Base-by-base conservation (phyloP, 805 yeast species). In the Clavispora vitiphila region DNA sequence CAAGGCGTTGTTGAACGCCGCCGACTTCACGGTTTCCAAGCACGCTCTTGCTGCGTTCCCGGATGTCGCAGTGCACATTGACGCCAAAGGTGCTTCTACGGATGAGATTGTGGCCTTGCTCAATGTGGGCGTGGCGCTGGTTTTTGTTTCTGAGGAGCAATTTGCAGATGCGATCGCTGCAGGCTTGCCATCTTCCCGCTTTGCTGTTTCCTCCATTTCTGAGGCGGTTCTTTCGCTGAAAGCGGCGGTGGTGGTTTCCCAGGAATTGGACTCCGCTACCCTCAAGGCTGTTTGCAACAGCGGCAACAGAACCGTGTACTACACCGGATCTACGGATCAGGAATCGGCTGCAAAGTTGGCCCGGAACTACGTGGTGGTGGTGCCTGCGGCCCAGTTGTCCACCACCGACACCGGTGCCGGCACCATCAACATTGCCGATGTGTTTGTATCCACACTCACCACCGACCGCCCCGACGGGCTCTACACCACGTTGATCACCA, bases 401-500 rank as follows among this genome's bases (percentile, higher is more conserved):
- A 60, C 61, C n/a, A 34, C 46, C 43, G 57, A 50, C 21, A 46
- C 48, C 3, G 49, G 51, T 5, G 21, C 35, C 4, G 51, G 46
- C 15, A 56, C 60, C 38, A 50, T 69, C 21, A 62, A 76, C 18
- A 53, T 76, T 27, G 61, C 74, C 9, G 67, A 67, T 25, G 55
- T 79, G 21, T 64, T 86, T 41, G 54, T 76, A 16, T 64, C 78
- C 10, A 62, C 78, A 1, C 64, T 86, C 49, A 72, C 71, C 18
- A 84, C 96, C 3, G 99, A 93, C 62, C 81, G 99, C 56, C 68
- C 74, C 5, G 99, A 93, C 61, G 91, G 89, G 0, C 73, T 91
- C 34, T 90, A 66, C 66, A 77, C 97, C 10, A 87, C 99, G 1
- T 69, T 93, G 40, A 95, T 93, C 32, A 69, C 80, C 42, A 81